Evolutionary conservation across 1,284 basidiomycete species (phyloP), one percentile per base, ranked within the genome.

Genomic region (Trichosporon faecale): DNA sequence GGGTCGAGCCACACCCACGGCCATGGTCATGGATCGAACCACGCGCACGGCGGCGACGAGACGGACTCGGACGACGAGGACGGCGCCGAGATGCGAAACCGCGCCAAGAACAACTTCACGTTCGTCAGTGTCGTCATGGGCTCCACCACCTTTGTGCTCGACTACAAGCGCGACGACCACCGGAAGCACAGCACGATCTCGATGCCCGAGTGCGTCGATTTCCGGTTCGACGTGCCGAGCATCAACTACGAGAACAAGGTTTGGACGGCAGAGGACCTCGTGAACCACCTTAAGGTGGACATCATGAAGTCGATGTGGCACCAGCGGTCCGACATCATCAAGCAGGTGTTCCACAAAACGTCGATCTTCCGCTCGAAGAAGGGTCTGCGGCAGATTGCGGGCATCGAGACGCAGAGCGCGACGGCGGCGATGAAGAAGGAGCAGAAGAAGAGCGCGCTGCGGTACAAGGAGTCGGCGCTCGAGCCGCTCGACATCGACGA

Each of bases 231-330:
- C 61, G 84, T 85, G 14, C 87, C 87, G 3, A 77, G 79, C 14
- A 81, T 97, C 64, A 90, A 91, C 76, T 95, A 94, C 82, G 88
- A 89, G 73, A 94, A 95, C 80, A 90, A 93, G 81, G 94, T 93
- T 0, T 94, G 90, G 88, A 83, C 92, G 87, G 93, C 93, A 74
- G 90, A 93, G 79, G 92, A 94, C 72, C 78, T 95, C 37, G 89
- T 93, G 18, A 89, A 92, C 74, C 89, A 88, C 65, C 91, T 94
- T 65, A 92, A 91, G 80, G 89, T 90, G 77, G 83, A 84, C 70
- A 78, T 82, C 68, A 77, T 79, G 33, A 76, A 76, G 55, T 77
- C 78, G 27, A 78, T 80, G 0, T 84, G 82, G 82, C 77, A 79
- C 8, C 85, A 85, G 64, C 81, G 78, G 35, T 81, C 81, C 2